Percentiles rank a stretch among this genome's conserved stretches.
phyloP scores from a whole-genome alignment of 23 red algal genomes.

The Pyropia haitanensis region DNA sequence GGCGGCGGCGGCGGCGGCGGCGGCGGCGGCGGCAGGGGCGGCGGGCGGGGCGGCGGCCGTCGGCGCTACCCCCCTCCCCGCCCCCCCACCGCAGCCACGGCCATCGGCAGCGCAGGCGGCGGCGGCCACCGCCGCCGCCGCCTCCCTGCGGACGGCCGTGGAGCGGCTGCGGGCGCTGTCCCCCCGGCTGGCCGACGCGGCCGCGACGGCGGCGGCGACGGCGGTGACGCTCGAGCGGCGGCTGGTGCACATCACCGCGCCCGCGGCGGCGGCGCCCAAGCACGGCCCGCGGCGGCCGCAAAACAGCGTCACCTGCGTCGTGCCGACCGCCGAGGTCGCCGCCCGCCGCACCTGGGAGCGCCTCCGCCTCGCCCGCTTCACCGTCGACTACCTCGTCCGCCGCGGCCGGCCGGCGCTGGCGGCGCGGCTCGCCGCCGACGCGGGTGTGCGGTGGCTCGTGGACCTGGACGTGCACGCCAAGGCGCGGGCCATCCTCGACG shows the following conservation, averaged over 20 bases:
- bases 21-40: slow-evolving; percentile 13
- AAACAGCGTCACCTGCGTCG: background rate
- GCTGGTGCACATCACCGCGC: background rate
- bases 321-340: slow-evolving; percentile 1
- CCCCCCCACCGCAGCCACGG: no score
- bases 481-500: slow-evolving; percentile 41
- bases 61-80: background rate
- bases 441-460: slow-evolving; percentile 30
- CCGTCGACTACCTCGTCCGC: slow-evolving; percentile 74
- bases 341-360: slow-evolving; percentile 22
- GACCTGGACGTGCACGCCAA: slow-evolving; percentile 58
- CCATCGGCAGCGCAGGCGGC: no score
- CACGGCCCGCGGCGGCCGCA: background rate
- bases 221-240: background rate
- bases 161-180: background rate
- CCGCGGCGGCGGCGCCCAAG: background rate
- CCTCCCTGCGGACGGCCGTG: no score
- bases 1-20: slow-evolving; percentile 21
- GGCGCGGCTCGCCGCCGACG: slow-evolving; percentile 14
- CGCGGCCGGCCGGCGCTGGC: slow-evolving; percentile 58
- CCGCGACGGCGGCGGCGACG: background rate
- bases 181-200: background rate
- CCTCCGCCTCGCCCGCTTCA: slow-evolving; percentile 45
- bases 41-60: slow-evolving; percentile 17
- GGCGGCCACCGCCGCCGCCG: no score